A percentile compares a stretch with the other conserved stretches of the same genome.
phyloP scores from a whole-genome alignment of 139 green algal genomes.

The Limnomonas spitsbergensis region DNA sequence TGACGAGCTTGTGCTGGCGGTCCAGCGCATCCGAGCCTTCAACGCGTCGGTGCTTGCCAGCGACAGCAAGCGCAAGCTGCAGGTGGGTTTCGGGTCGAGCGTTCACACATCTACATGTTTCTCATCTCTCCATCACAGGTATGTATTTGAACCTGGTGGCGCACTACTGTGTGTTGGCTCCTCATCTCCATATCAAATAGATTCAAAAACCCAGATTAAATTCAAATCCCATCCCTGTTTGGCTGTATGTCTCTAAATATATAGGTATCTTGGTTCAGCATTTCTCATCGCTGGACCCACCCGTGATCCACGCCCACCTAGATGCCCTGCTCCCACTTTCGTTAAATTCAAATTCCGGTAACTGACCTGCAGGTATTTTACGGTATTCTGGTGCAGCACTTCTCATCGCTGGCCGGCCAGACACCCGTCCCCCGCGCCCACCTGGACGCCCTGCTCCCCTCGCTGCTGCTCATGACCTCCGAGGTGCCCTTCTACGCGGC shows the following conservation, averaged over 20 bases:
- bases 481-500: constrained; percentile 84
- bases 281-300: constrained; percentile 74
- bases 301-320: constrained; percentile 55
- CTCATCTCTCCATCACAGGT: neutral
- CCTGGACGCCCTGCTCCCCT: constrained; percentile 68
- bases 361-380: constrained; percentile 81
- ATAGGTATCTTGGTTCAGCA: constrained; percentile 87
- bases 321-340: constrained; percentile 70
- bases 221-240: no score
- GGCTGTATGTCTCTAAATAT: constrained; percentile 80
- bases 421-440: constrained; percentile 48
- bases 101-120: neutral
- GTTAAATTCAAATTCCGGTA: no score
- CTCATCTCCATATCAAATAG: no score
- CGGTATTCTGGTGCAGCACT: constrained; percentile 88
- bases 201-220: no score
- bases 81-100: constrained; percentile 54
- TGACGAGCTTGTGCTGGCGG: constrained; percentile 53
- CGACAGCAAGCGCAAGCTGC: constrained; percentile 73
- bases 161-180: no score
- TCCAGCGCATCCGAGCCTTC: constrained; percentile 75
- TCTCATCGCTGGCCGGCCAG: constrained; percentile 68
- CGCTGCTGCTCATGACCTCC: constrained; percentile 44
- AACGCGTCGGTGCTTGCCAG: constrained; percentile 67
- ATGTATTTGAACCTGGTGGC: no score